phyloP scores from a whole-genome alignment of 2,329 filamentous ascomycete genomes.

The Uncinocarpus reesii region DNA sequence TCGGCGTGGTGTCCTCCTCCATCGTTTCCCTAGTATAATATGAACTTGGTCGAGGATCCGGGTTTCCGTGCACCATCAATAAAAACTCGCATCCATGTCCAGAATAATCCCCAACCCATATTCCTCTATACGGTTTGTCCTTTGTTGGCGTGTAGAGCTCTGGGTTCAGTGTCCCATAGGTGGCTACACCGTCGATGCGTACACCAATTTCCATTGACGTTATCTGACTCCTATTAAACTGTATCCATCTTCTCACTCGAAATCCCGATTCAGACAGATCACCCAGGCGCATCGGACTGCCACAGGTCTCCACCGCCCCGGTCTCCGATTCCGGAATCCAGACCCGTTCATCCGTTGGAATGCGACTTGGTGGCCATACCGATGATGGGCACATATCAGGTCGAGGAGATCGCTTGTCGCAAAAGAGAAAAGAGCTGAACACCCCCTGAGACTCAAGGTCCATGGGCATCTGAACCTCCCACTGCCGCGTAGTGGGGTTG shows the following conservation, averaged over 20 bases:
- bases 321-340: constrained; percentile 37
- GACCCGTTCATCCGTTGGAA: constrained; percentile 55
- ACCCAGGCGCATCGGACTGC: constrained; percentile 43
- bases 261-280: constrained; percentile 63
- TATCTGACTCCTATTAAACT: constrained; percentile 39
- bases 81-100: constrained; percentile 84
- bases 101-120: constrained; percentile 87
- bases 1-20: neutral
- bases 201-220: constrained; percentile 33
- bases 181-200: constrained; percentile 44
- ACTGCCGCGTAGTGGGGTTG: constrained; percentile 21
- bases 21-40: neutral
- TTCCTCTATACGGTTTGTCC: constrained; percentile 73
- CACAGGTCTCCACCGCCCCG: constrained; percentile 30
- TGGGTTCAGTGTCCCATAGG: constrained; percentile 63
- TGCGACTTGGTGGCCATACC: constrained; percentile 61
- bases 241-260: constrained; percentile 64
- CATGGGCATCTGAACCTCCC: constrained; percentile 48
- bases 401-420: constrained; percentile 33
- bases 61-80: constrained; percentile 63
- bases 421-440: constrained; percentile 59
- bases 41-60: neutral
- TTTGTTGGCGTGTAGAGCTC: constrained; percentile 68
- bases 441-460: constrained; percentile 43
- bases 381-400: constrained; percentile 18